A percentile compares a stretch with the other conserved stretches of the same genome.
Conservation (phyloP, 768 basidiomycete genomes). For the Lactifluus subvellereus region DNA sequence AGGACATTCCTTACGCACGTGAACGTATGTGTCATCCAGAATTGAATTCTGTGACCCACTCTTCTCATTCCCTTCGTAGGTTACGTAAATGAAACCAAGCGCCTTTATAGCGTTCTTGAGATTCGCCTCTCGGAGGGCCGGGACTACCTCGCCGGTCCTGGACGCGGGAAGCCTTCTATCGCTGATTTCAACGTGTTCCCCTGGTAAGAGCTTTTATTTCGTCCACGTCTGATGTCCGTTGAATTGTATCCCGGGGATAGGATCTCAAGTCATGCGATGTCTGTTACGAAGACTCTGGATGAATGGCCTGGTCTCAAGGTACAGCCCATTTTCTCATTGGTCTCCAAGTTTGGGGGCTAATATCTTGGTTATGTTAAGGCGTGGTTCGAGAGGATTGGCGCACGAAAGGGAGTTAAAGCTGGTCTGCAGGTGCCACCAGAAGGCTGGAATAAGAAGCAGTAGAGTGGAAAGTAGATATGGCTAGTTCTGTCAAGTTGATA, state of each 20-base stretch:
- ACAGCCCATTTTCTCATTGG: not conserved
- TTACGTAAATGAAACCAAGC: conserved; percentile 74
- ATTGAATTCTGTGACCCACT: not conserved
- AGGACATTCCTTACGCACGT: conserved; percentile 63
- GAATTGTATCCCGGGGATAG: conserved; percentile 32
- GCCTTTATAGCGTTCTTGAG: conserved; percentile 80
- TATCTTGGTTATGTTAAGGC: conserved; percentile 27
- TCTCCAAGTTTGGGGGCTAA: not conserved
- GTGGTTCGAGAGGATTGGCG: conserved; percentile 39
- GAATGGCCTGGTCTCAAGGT: conserved; percentile 62
- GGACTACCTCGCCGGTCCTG: conserved; percentile 77
- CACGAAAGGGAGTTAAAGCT: conserved; percentile 31
- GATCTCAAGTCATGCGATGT: conserved; percentile 44
- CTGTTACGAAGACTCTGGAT: conserved; percentile 52
- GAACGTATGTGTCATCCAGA: conserved; percentile 35
- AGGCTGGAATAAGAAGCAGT: conserved; percentile 3
- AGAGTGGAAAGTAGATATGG: too few species aligned
- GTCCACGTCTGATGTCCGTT: not conserved
- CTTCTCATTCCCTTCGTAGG: conserved; percentile 38
- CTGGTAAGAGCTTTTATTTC: conserved; percentile 39
- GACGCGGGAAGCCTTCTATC: conserved; percentile 57
- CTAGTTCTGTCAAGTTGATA: too few species aligned
- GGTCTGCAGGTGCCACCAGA: conserved; percentile 32
- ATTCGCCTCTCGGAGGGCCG: conserved; percentile 57
- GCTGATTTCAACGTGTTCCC: conserved; percentile 67